Evolutionary conservation across 2,329 filamentous ascomycete species (phyloP), one percentile per base, ranked within the genome.

Genomic region (Canariomyces notabilis): DNA sequence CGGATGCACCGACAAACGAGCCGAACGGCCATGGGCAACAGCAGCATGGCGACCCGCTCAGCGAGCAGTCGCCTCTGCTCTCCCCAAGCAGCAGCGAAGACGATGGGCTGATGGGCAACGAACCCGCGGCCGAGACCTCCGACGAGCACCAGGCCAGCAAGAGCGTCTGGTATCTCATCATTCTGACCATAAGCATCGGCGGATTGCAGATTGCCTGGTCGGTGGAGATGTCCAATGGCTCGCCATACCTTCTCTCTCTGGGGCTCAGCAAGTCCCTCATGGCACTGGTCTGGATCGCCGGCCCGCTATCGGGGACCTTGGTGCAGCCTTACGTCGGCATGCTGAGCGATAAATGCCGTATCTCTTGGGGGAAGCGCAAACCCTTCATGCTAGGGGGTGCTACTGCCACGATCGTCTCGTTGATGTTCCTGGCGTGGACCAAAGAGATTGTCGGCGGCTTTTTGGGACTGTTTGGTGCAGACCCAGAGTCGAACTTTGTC

Each of bases 131-230:
- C 57, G 64, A 70, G 37, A 65, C 66, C 16, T 63, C 70, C 5
- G 69, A 75, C 51, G 66, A 68, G 14, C 72, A 67, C 44, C 76
- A 89, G 59, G 74, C 78, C 50, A 84, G 85, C 19, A 95, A 90
- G 74, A 90, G 86, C 65, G 72, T 83, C 37, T 89, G 84, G 82
- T 95, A 95, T 66, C 73, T 97, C 58, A 79, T 94, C 56, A 71
- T 95, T 52, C 71, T 97, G 65, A 95, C 91, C 6, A 74, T 96
- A 51, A 83, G 87, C 61, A 87, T 95, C 56, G 88, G 88, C 50
- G 91, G 88, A 19, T 72, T 97, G 52, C 91, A 97, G 68, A 86
- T 97, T 57, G 89, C 91, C 21, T 97, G 91, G 91, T 90, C 90
- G 1, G 89, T 95, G 34, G 91, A 97, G 66, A 75, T 95, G 34